These are phyloP conservation scores for Cylindrotheca fusiformis DNA, from an alignment of 108 stramenopile species.

Conservation along the genomic window DNA sequence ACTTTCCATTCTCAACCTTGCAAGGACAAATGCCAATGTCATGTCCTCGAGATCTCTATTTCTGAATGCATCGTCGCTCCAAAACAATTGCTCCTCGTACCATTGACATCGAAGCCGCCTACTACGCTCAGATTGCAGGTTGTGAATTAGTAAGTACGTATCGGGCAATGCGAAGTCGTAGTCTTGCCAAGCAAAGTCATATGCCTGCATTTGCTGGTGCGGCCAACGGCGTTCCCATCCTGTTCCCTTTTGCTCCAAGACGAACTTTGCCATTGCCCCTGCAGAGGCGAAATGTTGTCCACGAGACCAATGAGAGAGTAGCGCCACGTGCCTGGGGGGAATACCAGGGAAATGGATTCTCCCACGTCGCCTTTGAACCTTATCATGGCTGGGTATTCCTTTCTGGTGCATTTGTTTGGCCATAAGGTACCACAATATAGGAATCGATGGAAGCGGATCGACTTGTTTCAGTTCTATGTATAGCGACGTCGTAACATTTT, in stretches of 20 bases:
- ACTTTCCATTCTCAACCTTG: constrained; percentile 33
- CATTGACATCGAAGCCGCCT: constrained; percentile 64
- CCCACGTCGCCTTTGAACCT: neutral
- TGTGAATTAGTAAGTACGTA: constrained; percentile 52
- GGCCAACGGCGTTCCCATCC: constrained; percentile 11
- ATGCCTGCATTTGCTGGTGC: constrained; percentile 43
- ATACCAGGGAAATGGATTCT: neutral
- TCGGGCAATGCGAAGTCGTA: constrained; percentile 32
- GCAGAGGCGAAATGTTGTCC: neutral
- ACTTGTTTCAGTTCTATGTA: constrained; percentile 41
- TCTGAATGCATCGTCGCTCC: constrained; percentile 30
- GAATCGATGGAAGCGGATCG: constrained; percentile 26
- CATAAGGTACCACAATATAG: constrained; percentile 25
- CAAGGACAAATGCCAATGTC: constrained; percentile 55
- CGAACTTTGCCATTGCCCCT: constrained; percentile 12
- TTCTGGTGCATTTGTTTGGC: constrained; percentile 27
- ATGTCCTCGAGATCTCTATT: constrained; percentile 49
- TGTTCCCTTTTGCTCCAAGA: constrained; percentile 13
- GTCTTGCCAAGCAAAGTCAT: constrained; percentile 32
- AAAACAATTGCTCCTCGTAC: constrained; percentile 72
- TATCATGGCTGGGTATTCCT: constrained; percentile 3
- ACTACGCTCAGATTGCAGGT: constrained; percentile 38
- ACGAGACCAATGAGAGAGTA: constrained; percentile 24
- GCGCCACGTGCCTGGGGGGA: constrained; percentile 39
- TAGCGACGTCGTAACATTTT: constrained; percentile 47